Base-by-base conservation (phyloP, 352 stramenopile genomes). In the Blastocystis hominis region DNA sequence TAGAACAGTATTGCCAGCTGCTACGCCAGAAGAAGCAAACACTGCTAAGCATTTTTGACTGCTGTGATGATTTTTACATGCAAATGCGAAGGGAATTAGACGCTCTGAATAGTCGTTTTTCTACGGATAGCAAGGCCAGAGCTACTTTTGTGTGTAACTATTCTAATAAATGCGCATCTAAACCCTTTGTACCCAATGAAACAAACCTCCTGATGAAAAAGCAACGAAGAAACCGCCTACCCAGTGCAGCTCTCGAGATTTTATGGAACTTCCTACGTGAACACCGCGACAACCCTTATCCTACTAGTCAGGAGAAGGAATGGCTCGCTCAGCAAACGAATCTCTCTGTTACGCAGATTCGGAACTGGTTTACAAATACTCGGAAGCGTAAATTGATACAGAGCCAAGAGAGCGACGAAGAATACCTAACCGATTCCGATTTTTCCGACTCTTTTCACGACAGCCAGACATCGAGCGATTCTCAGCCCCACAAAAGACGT, bases 351-450 rank as follows among this genome's bases (percentile, higher is more conserved):
- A 84, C 72, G 1, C 72, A 84, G 55, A 84, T 84, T 64, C 72
- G 72, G 2, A 84, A 84, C 38, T 84, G 72, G 72, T 84, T 84
- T 53, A 84, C 72, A 3, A 84, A 84, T 44, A 84, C 72, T n/a
- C 30, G 72, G 40, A 84, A 84, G 56, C 44, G 72, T 42, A 84
- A 84, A 53, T 40, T 84, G 6, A 55, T 34, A 3, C 72, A 84
- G 50, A 68, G 50, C n/a, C 44, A 50, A 17, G 72, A 84, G n/a
- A 84, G 72, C 24, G 72, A 84, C n/a, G 72, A 84, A 50, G 72
- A 84, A 13, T 84, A 84, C 46, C 62, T 38, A 1, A 47, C 62
- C 0, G 72, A 64, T 44, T 84, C 72, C 0, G 72, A 84, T n/a
- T 30, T 53, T 24, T 47, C 13, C 9, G 72, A 84, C 3, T 84